Evolutionary conservation across 345 rosid species (phyloP).

Genomic region (Acer saccharum): DNA sequence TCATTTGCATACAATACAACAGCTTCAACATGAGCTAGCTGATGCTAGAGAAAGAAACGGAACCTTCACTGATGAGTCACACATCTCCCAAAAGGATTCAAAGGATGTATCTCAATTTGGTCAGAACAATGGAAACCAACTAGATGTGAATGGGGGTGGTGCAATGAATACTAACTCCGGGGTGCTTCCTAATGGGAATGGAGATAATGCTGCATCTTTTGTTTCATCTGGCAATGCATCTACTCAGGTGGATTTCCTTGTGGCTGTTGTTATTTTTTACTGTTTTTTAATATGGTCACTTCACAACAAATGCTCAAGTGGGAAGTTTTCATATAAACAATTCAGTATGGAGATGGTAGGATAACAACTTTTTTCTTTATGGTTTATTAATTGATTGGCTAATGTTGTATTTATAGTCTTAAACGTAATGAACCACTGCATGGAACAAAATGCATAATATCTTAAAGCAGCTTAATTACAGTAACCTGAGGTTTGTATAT

Average conservation of each 20-base stretch:
- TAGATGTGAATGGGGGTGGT: constrained; percentile 50
- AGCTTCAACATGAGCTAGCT: constrained; percentile 83
- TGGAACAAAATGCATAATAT: neutral
- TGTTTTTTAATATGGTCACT: constrained; percentile 3
- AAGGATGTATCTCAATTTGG: constrained; percentile 56
- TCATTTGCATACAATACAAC: constrained; percentile 81
- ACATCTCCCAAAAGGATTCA: constrained; percentile 45
- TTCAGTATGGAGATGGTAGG: neutral
- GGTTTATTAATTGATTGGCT: neutral
- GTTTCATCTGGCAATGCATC: constrained; percentile 51
- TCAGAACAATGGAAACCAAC: constrained; percentile 54
- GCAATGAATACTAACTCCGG: constrained; percentile 35
- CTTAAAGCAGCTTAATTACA: neutral
- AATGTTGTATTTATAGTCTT: neutral
- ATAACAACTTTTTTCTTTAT: neutral
- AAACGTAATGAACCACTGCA: neutral
- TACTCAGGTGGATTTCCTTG: constrained; percentile 44
- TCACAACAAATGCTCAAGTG: neutral
- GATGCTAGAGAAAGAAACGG: constrained; percentile 72
- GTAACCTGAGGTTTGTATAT: neutral
- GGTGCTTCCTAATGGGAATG: constrained; percentile 51
- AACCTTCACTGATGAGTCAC: constrained; percentile 58
- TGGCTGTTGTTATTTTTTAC: neutral
- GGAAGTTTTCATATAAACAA: neutral
- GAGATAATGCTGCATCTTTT: constrained; percentile 46